Conservation (phyloP, 2,329 filamentous ascomycete species). For the Myriosclerotinia curreyana region DNA sequence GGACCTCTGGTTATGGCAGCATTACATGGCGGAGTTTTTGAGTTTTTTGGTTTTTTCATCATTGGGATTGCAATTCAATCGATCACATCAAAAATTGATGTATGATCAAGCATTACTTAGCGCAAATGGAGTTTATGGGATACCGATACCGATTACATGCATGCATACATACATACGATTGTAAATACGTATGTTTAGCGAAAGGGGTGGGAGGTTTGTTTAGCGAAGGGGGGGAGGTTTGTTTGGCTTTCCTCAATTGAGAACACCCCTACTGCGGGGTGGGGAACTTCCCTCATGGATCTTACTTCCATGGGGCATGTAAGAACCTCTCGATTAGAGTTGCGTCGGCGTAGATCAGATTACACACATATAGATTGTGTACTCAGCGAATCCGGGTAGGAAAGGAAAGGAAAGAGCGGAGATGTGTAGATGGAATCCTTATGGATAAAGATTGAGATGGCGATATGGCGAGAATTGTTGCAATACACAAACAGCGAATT, state of each 20-base stretch:
- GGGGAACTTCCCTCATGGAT: constrained; percentile 5
- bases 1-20: constrained; percentile 1
- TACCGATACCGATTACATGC: not conserved
- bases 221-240: not conserved
- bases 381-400: not conserved
- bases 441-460: not conserved
- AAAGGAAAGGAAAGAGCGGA: not conserved
- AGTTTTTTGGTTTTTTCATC: not conserved
- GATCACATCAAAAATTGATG: not conserved
- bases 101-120: not conserved
- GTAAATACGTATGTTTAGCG: constrained; percentile 12
- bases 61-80: not conserved
- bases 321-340: constrained; percentile 2
- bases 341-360: not conserved
- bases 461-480: not conserved
- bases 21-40: not conserved
- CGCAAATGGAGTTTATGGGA: constrained; percentile 8
- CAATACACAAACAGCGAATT: not conserved
- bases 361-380: not conserved
- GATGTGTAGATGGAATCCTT: not conserved
- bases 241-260: not conserved
- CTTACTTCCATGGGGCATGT: constrained; percentile 2
- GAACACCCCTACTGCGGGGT: not conserved
- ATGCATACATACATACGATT: not conserved
- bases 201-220: too few species aligned